A percentile compares a stretch with the other conserved stretches of the same genome.
Evolutionary conservation across 352 stramenopile genomes (phyloP).

Genomic region (Blastocystis sp.): DNA sequence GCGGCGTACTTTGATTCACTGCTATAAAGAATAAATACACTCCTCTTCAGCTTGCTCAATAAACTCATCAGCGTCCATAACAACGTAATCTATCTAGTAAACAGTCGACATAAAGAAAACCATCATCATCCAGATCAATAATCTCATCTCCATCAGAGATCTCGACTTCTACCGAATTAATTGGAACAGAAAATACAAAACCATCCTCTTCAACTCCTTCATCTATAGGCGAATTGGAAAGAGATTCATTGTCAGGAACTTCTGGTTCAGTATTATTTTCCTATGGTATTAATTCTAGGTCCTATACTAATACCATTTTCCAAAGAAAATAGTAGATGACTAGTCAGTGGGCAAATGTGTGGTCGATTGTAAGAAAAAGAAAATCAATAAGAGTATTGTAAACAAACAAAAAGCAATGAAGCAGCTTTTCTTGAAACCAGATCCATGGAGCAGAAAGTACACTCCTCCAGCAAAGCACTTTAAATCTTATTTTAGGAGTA

Average conservation of each 20-base stretch:
- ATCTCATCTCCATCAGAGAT: neutral
- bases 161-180: neutral
- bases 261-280: neutral
- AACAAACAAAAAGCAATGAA: neutral
- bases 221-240: neutral
- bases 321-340: neutral
- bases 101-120: neutral
- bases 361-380: neutral
- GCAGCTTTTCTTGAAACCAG: neutral
- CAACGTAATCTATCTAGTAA: neutral
- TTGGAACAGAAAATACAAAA: neutral
- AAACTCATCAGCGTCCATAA: conserved; percentile 56
- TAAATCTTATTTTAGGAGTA: no score
- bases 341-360: neutral
- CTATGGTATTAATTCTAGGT: neutral
- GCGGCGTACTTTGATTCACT: neutral
- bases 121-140: conserved; percentile 15
- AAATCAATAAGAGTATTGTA: neutral
- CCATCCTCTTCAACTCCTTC: neutral
- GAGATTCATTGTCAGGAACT: neutral
- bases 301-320: neutral
- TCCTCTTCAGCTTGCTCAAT: conserved; percentile 4
- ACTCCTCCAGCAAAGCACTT: neutral
- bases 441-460: neutral
- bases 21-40: neutral